phyloP scores from a whole-genome alignment of 2,329 filamentous ascomycete species.

The Torrubiellomyces zombiae region DNA sequence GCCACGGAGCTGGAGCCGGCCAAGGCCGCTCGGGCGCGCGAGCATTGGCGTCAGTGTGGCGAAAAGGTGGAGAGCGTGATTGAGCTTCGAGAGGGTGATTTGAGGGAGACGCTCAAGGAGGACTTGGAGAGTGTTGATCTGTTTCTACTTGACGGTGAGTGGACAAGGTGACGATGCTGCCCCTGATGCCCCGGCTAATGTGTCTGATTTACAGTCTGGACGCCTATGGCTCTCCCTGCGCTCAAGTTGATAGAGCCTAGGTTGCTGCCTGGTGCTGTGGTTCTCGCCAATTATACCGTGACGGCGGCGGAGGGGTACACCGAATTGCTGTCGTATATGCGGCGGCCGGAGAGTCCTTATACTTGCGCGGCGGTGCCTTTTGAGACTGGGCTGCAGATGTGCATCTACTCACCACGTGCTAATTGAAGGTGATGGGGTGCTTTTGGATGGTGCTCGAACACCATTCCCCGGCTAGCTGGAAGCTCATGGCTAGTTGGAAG shows the following conservation, averaged over 20 bases:
- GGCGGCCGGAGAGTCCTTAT: constrained; percentile 29
- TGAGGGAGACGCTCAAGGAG: constrained; percentile 33
- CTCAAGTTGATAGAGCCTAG: constrained; percentile 30
- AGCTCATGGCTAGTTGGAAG: too few relatives aligned
- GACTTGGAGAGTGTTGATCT: constrained; percentile 31
- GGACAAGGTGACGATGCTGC: background rate
- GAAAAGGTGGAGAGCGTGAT: constrained; percentile 31
- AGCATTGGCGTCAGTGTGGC: constrained; percentile 36
- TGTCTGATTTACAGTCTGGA: constrained; percentile 35
- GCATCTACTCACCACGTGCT: constrained; percentile 4
- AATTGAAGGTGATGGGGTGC: too few relatives aligned
- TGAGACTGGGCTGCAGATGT: constrained; percentile 14
- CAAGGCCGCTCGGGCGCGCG: constrained; percentile 34
- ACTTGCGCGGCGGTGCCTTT: constrained; percentile 19
- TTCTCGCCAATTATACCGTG: constrained; percentile 33
- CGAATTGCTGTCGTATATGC: constrained; percentile 30
- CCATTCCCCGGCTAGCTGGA: too few relatives aligned
- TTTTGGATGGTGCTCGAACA: too few relatives aligned
- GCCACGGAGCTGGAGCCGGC: constrained; percentile 41
- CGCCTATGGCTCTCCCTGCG: constrained; percentile 34
- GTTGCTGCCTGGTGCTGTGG: constrained; percentile 27
- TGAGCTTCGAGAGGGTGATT: constrained; percentile 40
- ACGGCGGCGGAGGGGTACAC: constrained; percentile 22
- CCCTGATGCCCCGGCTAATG: background rate
- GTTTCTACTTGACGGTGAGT: constrained; percentile 46